Conservation (phyloP, 257 asterid species). For the Solanum sitiens region DNA sequence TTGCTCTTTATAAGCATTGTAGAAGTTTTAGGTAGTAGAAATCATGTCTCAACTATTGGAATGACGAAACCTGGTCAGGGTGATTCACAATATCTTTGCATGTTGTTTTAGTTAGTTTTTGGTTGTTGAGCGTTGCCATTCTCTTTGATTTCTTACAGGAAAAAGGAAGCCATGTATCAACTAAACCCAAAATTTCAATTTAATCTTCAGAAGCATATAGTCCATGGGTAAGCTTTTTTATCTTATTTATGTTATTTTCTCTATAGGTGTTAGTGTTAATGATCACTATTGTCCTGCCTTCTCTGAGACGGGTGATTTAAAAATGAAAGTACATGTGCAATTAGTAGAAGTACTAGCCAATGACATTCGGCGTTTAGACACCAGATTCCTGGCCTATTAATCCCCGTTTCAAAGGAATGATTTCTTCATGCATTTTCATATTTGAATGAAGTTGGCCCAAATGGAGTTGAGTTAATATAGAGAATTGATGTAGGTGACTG, state of each 20-base stretch:
- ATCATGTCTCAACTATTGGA: not conserved
- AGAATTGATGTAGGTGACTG: not conserved
- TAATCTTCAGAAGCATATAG: slow-evolving; percentile 76
- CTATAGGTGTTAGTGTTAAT: not conserved
- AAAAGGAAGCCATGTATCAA: slow-evolving; percentile 63
- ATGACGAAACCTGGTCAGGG: not conserved
- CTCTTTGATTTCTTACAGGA: slow-evolving; percentile 39
- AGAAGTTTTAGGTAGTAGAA: not conserved
- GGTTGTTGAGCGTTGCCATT: slow-evolving; percentile 2
- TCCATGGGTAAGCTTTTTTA: slow-evolving; percentile 54
- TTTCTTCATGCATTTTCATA: not conserved
- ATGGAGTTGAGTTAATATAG: not conserved
- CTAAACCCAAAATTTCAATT: slow-evolving; percentile 65
- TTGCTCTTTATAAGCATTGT: not conserved
- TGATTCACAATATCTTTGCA: not conserved
- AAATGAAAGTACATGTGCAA: not conserved
- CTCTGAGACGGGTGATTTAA: not conserved
- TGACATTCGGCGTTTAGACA: not conserved
- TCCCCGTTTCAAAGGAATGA: not conserved
- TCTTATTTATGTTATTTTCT: not conserved
- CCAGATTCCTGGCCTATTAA: not conserved
- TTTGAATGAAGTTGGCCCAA: not conserved
- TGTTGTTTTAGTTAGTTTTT: not conserved
- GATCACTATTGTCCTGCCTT: not conserved
- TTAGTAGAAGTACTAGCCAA: not conserved